Conservation (phyloP, 1,139 yeast species). For the Saccharomyces hybrid region DNA sequence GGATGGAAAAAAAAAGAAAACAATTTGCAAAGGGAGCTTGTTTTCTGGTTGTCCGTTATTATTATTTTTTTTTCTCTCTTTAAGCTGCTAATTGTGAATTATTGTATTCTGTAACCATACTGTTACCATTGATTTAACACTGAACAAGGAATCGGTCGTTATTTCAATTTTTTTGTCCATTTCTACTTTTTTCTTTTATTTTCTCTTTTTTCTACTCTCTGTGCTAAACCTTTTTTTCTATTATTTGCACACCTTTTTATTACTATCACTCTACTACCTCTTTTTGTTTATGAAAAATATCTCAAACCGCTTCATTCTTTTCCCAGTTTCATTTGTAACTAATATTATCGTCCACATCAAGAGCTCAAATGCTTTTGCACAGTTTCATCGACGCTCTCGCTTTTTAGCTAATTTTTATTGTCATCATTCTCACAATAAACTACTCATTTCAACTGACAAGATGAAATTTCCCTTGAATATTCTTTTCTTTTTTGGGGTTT, state of each 20-base stretch:
- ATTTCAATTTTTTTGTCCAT: background rate
- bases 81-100: background rate
- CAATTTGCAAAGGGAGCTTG: background rate
- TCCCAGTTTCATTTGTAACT: background rate
- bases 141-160: background rate
- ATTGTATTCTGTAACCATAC: background rate
- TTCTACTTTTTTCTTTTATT: background rate
- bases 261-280: background rate
- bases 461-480: background rate
- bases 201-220: background rate
- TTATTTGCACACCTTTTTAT: background rate
- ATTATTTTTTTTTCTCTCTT: conserved; percentile 1
- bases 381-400: background rate
- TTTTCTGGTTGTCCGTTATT: background rate
- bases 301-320: background rate
- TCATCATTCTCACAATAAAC: background rate
- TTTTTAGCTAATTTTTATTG: background rate
- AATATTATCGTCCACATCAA: background rate
- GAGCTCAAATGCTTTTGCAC: background rate
- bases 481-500: conserved; percentile 2
- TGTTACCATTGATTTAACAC: background rate
- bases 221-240: background rate
- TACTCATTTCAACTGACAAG: conserved; percentile 1
- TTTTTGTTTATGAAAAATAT: background rate
- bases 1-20: conserved; percentile 4